Base-by-base conservation (phyloP, 164 flowering plant genomes). In the Chimonanthus salicifolius region DNA sequence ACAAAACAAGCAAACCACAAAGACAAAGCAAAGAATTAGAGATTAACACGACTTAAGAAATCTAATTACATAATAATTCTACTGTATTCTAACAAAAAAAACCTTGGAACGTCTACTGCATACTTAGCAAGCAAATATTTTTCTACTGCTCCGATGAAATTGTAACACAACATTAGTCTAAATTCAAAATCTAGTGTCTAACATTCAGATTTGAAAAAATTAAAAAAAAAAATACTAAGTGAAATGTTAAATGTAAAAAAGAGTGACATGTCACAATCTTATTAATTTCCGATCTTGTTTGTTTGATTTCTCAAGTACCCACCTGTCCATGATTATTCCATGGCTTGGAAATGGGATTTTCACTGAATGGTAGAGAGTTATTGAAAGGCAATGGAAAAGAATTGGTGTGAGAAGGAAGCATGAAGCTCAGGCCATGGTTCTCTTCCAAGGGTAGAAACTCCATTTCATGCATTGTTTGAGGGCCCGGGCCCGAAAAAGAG, bases 371-470 rank as follows among this genome's bases (percentile, higher is more conserved):
- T 69, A 79, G 43, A 68, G 76, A 58, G 60, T 54, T 69, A 62
- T 70, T 67, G 58, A 77, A 76, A 48, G 82, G 82, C 65, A 74
- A 4, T 62, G 76, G 49, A n/a, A 79, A 50, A 7, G 62, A 70
- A 3, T 6, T 46, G 21, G 65, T 47, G 9, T 46, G 54, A 9
- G 82, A 71, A 5, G 88, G 82, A 7, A 79, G 74, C 71, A 87
- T 72, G 83, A 87, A 87, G 75, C 86, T 82, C 58, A 85, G 47
- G 5, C 81, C 84, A 51, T 84, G 88, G 74, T 82, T 83, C 48
- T 87, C 89, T 75, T 86, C 87, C 60, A 86, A 84, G 46, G 85
- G 90, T 2, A 79, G 81, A 79, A 87, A 89, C 4, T 88, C 88
- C 88, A 89, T 83, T 44, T 86, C 85, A 13, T 78, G 83, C 71